phyloP scores from a whole-genome alignment of 192 early-diverging fungal genomes.

The Geosiphon pyriformis region DNA sequence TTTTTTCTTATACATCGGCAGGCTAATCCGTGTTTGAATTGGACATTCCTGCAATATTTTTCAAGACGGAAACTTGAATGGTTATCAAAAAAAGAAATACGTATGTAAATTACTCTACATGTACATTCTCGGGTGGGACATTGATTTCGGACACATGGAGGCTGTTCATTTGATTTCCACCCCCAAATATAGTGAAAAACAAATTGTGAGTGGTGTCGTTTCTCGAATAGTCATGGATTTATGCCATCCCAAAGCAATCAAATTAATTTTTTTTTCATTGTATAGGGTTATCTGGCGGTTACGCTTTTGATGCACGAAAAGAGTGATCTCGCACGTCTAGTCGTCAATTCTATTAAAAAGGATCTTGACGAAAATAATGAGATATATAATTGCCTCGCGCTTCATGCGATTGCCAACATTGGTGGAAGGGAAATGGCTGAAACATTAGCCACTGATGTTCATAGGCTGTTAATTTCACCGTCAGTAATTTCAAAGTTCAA shows the following conservation, averaged over 20 bases:
- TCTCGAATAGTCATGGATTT: no score
- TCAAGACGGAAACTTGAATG: slow-evolving; percentile 81
- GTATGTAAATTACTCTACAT: slow-evolving; percentile 99
- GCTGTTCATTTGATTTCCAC: slow-evolving; percentile 89
- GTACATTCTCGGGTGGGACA: slow-evolving; percentile 97
- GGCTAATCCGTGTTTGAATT: background rate
- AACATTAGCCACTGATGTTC: slow-evolving; percentile 74
- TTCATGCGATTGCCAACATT: slow-evolving; percentile 97
- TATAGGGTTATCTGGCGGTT: slow-evolving; percentile 91
- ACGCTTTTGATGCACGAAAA: slow-evolving; percentile 88
- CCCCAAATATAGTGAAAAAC: slow-evolving; percentile 93
- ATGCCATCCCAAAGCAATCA: background rate
- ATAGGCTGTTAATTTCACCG: slow-evolving; percentile 76
- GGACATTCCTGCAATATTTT: no score
- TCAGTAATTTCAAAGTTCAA: slow-evolving; percentile 35
- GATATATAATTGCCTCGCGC: slow-evolving; percentile 82
- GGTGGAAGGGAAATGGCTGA: slow-evolving; percentile 90
- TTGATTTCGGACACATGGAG: slow-evolving; percentile 98
- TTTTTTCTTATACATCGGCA: background rate
- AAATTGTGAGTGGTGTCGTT: slow-evolving; percentile 67
- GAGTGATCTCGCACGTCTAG: slow-evolving; percentile 73
- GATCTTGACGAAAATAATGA: slow-evolving; percentile 87
- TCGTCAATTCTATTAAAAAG: slow-evolving; percentile 82
- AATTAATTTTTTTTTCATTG: background rate
- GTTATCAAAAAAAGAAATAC: slow-evolving; percentile 99